Evolutionary conservation across 1,284 basidiomycete species (phyloP).

Genomic region (Pyrrhoderma noxium): DNA sequence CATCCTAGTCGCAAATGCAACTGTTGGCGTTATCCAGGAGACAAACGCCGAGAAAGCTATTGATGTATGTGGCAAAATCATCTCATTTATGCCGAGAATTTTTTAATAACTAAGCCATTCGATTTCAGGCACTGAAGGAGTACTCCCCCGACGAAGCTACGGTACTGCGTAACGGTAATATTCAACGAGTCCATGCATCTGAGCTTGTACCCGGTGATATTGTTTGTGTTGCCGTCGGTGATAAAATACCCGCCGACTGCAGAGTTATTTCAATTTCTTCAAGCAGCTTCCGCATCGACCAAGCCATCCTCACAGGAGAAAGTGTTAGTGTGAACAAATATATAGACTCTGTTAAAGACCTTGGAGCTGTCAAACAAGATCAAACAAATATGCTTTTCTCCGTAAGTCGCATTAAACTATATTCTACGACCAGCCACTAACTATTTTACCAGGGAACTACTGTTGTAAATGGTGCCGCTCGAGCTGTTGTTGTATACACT

Average conservation of each 20-base stretch:
- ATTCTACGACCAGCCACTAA: not conserved
- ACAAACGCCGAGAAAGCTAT: conserved; percentile 92
- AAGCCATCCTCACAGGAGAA: conserved; percentile 93
- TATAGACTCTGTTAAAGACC: conserved; percentile 56
- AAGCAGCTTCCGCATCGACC: conserved; percentile 88
- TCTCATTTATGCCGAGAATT: not conserved
- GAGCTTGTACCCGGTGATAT: conserved; percentile 93
- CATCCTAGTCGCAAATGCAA: conserved; percentile 88
- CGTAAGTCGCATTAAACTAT: conserved; percentile 37
- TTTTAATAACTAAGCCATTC: conserved; percentile 5
- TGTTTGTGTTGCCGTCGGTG: conserved; percentile 82
- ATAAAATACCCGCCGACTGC: conserved; percentile 92
- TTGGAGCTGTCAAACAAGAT: conserved; percentile 86
- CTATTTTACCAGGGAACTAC: conserved; percentile 80
- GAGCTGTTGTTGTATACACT: conserved; percentile 80
- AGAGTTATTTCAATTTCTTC: conserved; percentile 83
- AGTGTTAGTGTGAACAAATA: conserved; percentile 83
- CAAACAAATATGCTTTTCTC: conserved; percentile 94
- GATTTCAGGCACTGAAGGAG: conserved; percentile 78
- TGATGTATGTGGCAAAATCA: conserved; percentile 80
- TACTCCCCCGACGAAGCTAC: conserved; percentile 95
- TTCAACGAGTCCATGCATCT: conserved; percentile 72
- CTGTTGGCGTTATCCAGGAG: conserved; percentile 93
- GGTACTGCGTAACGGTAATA: conserved; percentile 69
- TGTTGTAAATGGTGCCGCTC: conserved; percentile 84